phyloP scores from a whole-genome alignment of 495 filamentous ascomycete species.

The Physcia stellaris region DNA sequence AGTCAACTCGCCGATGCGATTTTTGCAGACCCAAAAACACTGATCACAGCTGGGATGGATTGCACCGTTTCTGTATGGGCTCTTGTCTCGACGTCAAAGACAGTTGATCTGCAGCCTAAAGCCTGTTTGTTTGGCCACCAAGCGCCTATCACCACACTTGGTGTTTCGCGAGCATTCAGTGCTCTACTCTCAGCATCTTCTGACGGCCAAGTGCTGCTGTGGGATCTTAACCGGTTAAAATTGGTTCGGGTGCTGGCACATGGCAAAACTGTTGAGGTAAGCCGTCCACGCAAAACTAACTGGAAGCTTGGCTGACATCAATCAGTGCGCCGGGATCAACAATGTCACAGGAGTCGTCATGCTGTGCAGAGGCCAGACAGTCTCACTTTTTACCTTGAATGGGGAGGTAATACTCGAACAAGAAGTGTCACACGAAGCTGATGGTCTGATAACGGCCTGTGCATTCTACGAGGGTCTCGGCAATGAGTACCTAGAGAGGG shows the following conservation, averaged over 20 bases:
- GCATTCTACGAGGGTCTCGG: constrained; percentile 87
- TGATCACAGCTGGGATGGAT: constrained; percentile 83
- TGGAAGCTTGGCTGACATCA: constrained; percentile 1
- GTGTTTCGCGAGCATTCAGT: constrained; percentile 76
- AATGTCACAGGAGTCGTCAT: constrained; percentile 81
- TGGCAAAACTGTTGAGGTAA: constrained; percentile 37
- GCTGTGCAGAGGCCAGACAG: constrained; percentile 58
- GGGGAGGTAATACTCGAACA: constrained; percentile 70
- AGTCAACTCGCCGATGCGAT: constrained; percentile 68
- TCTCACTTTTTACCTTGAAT: constrained; percentile 80
- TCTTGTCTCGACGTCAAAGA: constrained; percentile 45
- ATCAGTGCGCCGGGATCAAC: constrained; percentile 70
- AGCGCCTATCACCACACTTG: constrained; percentile 62
- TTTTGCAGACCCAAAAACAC: constrained; percentile 77
- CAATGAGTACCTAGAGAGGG: constrained; percentile 85
- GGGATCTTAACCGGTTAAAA: constrained; percentile 82
- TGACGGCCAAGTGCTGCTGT: constrained; percentile 74
- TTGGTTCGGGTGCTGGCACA: constrained; percentile 65
- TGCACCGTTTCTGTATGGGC: constrained; percentile 80
- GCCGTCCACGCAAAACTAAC: constrained; percentile 1
- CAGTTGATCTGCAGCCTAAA: constrained; percentile 67
- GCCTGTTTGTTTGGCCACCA: constrained; percentile 83
- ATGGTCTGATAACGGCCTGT: constrained; percentile 64
- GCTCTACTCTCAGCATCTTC: constrained; percentile 65
- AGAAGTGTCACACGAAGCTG: constrained; percentile 54